phyloP scores from a whole-genome alignment of 2,329 filamentous ascomycete genomes.

The Paecilomyces fulvus region DNA sequence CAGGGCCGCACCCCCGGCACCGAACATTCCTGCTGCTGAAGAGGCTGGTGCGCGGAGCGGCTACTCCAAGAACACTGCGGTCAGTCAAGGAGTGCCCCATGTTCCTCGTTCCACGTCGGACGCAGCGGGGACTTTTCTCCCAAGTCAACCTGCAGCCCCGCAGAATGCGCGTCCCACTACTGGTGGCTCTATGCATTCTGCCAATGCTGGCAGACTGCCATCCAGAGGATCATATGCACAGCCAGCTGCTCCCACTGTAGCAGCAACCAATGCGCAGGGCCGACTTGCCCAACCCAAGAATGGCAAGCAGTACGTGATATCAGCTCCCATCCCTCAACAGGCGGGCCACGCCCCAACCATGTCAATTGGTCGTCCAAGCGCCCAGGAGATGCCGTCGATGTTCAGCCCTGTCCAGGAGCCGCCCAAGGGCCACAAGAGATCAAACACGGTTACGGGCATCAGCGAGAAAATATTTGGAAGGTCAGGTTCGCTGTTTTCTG shows the following conservation, averaged over 20 bases:
- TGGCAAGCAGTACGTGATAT: conserved; percentile 63
- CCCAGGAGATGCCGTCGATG: conserved; percentile 48
- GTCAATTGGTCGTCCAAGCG: conserved; percentile 54
- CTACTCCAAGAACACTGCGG: conserved; percentile 11
- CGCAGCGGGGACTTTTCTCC: conserved; percentile 46
- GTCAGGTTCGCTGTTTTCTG: conserved; percentile 72
- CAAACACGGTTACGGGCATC: conserved; percentile 70
- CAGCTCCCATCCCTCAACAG: conserved; percentile 54
- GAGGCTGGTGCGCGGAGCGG: conserved; percentile 1
- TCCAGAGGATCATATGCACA: conserved; percentile 78
- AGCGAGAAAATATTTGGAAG: conserved; percentile 79
- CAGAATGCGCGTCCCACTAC: conserved; percentile 62
- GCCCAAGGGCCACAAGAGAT: conserved; percentile 53
- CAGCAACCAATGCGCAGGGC: conserved; percentile 80
- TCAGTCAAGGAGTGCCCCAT: conserved; percentile 34
- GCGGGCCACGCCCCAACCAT: conserved; percentile 38
- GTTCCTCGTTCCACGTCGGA: conserved; percentile 49
- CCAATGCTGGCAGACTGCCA: conserved; percentile 53
- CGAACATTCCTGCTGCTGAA: conserved; percentile 4
- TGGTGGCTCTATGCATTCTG: conserved; percentile 68
- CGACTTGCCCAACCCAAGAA: conserved; percentile 73
- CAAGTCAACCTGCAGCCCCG: conserved; percentile 33
- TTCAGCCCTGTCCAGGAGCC: conserved; percentile 47
- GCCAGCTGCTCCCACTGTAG: conserved; percentile 76
- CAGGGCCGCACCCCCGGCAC: conserved; percentile 35